phyloP scores from a whole-genome alignment of 2,329 filamentous ascomycete species.

The Diaporthe capsici region DNA sequence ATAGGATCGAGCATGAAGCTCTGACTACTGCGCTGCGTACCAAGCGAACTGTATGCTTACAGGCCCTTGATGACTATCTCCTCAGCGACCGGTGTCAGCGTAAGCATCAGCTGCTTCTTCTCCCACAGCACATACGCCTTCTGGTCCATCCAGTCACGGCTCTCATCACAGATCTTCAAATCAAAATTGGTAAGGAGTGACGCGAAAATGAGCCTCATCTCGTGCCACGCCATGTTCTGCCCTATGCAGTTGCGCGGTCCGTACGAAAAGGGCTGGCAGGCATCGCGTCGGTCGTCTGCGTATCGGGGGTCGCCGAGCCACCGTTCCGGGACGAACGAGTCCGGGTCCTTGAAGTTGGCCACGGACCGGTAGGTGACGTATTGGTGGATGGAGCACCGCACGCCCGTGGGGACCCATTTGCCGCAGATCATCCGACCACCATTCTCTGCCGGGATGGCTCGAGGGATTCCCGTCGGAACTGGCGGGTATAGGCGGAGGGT shows the following conservation, averaged over 20 bases:
- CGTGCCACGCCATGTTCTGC: slow-evolving; percentile 60
- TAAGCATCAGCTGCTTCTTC: slow-evolving; percentile 53
- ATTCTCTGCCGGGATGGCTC: slow-evolving; percentile 44
- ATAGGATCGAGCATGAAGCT: no score
- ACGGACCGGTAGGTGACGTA: slow-evolving; percentile 59
- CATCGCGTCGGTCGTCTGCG: slow-evolving; percentile 45
- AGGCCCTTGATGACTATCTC: not conserved
- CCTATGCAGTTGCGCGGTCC: slow-evolving; percentile 52
- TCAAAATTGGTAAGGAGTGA: slow-evolving; percentile 65
- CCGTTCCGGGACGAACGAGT: slow-evolving; percentile 63
- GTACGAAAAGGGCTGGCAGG: slow-evolving; percentile 49
- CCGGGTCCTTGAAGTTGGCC: slow-evolving; percentile 59
- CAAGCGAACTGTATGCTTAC: not conserved
- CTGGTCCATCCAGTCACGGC: slow-evolving; percentile 55
- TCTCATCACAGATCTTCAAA: slow-evolving; percentile 55
- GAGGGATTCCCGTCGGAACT: slow-evolving; percentile 46
- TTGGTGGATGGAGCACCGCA: slow-evolving; percentile 58
- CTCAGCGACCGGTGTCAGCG: slow-evolving; percentile 49
- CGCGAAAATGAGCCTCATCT: slow-evolving; percentile 64
- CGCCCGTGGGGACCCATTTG: slow-evolving; percentile 51
- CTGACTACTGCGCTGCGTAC: no score
- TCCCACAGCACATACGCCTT: slow-evolving; percentile 56
- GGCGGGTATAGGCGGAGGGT: slow-evolving; percentile 53
- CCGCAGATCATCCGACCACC: slow-evolving; percentile 52
- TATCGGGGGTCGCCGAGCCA: slow-evolving; percentile 52